Conservation (phyloP, 768 basidiomycete species). For the Tulasnella sp. region DNA sequence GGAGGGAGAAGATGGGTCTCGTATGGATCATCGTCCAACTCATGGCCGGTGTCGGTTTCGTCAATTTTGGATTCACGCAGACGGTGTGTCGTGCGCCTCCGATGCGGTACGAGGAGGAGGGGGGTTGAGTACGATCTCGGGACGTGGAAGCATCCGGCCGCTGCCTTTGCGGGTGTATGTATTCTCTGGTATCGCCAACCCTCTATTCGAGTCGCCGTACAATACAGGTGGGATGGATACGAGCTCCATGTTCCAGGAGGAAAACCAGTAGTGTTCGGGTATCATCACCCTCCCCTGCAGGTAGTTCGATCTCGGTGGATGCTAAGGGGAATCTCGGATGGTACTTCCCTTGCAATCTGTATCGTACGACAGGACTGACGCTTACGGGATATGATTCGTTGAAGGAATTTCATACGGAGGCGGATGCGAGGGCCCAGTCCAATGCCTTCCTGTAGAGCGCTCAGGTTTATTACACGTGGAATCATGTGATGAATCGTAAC, state of each 20-base stretch:
- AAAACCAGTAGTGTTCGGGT: conserved; percentile 70
- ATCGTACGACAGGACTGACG: conserved; percentile 52
- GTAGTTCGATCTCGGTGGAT: conserved; percentile 55
- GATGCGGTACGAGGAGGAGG: conserved; percentile 70
- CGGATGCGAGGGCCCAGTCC: conserved; percentile 39
- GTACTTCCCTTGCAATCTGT: conserved; percentile 98
- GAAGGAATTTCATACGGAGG: conserved; percentile 63
- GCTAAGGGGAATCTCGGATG: conserved; percentile 59
- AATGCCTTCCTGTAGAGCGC: conserved; percentile 1
- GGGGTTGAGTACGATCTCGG: conserved; percentile 90
- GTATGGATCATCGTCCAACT: conserved; percentile 65
- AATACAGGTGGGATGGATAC: conserved; percentile 78
- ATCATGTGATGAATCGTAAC: conserved; percentile 51
- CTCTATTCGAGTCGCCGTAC: conserved; percentile 68
- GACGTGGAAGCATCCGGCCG: conserved; percentile 72
- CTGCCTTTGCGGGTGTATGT: conserved; percentile 38
- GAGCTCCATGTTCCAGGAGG: conserved; percentile 89
- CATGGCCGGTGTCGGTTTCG: conserved; percentile 92
- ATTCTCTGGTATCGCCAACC: conserved; percentile 78
- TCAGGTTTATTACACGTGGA: conserved; percentile 92
- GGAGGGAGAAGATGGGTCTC: conserved; percentile 97
- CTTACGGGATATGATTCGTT: conserved; percentile 51
- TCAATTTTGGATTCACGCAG: conserved; percentile 97
- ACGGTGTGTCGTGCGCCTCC: conserved; percentile 83
- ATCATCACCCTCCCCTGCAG: conserved; percentile 61